Evolutionary conservation across 192 early-diverging fungal genomes (phyloP).

Genomic region (Umbelopsis sp.): DNA sequence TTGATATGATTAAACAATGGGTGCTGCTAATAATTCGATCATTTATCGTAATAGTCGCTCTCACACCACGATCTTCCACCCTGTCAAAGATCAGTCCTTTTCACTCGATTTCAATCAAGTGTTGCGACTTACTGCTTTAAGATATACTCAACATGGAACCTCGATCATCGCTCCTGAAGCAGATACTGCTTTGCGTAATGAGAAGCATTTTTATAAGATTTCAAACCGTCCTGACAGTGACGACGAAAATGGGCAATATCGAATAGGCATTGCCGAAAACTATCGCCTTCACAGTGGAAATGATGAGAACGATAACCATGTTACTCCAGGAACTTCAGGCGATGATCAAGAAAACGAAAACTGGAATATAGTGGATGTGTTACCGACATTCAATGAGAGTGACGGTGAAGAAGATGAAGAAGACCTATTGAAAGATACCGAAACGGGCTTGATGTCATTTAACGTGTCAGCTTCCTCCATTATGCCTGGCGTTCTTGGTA

Average conservation of each 20-base stretch:
- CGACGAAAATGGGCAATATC: constrained; percentile 7
- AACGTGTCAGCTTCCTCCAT: constrained; percentile 28
- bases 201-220: constrained; percentile 10
- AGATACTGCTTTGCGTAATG: background rate
- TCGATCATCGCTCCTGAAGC: background rate
- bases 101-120: constrained; percentile 35
- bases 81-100: constrained; percentile 21
- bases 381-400: constrained; percentile 25
- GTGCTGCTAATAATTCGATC: background rate
- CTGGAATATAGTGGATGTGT: constrained; percentile 41
- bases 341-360: constrained; percentile 21
- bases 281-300: background rate
- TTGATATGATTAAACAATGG: background rate
- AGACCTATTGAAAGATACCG: constrained; percentile 9
- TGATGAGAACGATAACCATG: constrained; percentile 7
- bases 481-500: constrained; percentile 32
- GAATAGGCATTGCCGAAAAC: constrained; percentile 8
- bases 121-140: constrained; percentile 19
- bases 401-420: constrained; percentile 21
- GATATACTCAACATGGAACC: constrained; percentile 19
- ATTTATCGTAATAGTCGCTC: constrained; percentile 24
- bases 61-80: constrained; percentile 28
- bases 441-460: constrained; percentile 21
- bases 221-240: background rate
- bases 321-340: background rate